Evolutionary conservation across 1,139 yeast genomes (phyloP), one percentile per base, ranked within the genome.

Genomic region (Zygosaccharomyces pseudobailii): DNA sequence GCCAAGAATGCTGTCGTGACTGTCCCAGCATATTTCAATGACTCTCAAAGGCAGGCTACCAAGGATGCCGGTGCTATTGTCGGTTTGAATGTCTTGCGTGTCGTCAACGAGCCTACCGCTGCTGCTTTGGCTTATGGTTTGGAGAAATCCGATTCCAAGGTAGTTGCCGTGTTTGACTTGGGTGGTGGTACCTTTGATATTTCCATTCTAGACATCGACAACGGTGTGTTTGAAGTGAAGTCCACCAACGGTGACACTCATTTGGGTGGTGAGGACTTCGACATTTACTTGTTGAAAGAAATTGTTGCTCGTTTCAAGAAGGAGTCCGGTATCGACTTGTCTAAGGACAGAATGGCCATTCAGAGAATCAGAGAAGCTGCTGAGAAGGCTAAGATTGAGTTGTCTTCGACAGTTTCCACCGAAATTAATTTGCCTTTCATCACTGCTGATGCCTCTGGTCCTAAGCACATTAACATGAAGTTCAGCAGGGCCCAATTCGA

Each of bases 131-230:
- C 98, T 53, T 92, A 90, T 71, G 97, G 97, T 73, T 78, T 90
- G 61, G 97, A 90, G 71, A 85, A 86, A 73, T 79, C 85, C 57
- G 82, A 80, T 63, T 87, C 86, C 73, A 87, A 88, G 77, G 86
- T 88, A 67, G 94, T 90, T 55, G 84, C 94, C 63, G 92, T 90
- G 63, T 90, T 89, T 75, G 97, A 90, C 74, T 82, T 90, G 70
- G 97, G 97, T 80, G 97, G 97, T 76, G 97, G 97, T 78, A 90
- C 97, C 65, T 90, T 90, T 72, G 97, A 90, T 85, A 96, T 90
- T 54, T 90, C 97, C 48, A 80, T 90, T 59, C 78, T 90, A 63
- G 87, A 90, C 58, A 90, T 90, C 69, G 96, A 89, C 72, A 95
- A 89, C 59, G 97, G 97, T 79, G 90, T 90, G 64, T 90, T 90